Percentiles rank a stretch among this genome's conserved stretches.
Conservation (phyloP, 441 rosid species). For the Aquilaria agallochum region DNA sequence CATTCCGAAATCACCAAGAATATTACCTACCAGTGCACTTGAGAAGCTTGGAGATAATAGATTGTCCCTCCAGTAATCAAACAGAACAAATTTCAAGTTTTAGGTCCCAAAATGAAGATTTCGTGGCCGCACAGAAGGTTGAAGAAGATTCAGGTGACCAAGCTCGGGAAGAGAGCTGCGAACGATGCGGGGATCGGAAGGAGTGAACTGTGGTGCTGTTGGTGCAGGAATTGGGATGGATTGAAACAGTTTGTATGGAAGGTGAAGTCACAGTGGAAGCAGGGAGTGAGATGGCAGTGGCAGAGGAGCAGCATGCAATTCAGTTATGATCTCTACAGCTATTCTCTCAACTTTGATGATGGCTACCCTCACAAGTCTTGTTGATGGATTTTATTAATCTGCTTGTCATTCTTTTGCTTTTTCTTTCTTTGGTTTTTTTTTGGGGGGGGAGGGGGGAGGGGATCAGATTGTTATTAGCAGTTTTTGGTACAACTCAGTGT, state of each 20-base stretch:
- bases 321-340: conserved; percentile 60
- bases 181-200: conserved; percentile 6
- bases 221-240: conserved; percentile 22
- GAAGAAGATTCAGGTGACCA: conserved; percentile 39
- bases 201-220: conserved; percentile 7
- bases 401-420: conserved; percentile 1
- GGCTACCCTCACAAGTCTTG: conserved; percentile 23
- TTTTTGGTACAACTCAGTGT: not conserved
- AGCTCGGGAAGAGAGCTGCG: conserved; percentile 37
- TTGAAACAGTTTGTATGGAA: conserved; percentile 38
- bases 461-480: conserved; percentile 8
- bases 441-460: not conserved
- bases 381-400: not conserved
- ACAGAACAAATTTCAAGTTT: too few relatives aligned
- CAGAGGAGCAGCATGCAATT: conserved; percentile 28
- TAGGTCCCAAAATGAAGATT: not conserved
- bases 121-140: conserved; percentile 18
- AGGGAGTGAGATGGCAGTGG: conserved; percentile 20
- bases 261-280: conserved; percentile 41
- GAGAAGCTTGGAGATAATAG: too few relatives aligned
- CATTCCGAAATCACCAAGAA: too few relatives aligned
- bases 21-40: too few relatives aligned
- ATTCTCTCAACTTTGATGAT: conserved; percentile 62
- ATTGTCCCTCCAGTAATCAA: too few relatives aligned
- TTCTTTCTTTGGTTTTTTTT: not conserved